Evolutionary conservation across 2,329 filamentous ascomycete species (phyloP), one percentile per base, ranked within the genome.

Genomic region (Sarocladiaceae sp.): DNA sequence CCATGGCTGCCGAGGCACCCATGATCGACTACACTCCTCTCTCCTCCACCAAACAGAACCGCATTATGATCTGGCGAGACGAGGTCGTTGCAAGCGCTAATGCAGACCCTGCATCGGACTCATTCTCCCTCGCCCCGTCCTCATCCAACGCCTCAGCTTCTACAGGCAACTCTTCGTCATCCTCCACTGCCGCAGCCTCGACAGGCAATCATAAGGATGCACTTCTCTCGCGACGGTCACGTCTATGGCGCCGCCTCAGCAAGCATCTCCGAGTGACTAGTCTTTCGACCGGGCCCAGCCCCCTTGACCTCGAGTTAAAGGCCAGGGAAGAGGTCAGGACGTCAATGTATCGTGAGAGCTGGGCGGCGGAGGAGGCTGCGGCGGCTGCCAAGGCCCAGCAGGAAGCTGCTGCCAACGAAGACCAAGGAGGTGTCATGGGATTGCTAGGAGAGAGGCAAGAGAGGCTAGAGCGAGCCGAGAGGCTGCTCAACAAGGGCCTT

Each of bases 1-100:
- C 15, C 23, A 42, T 42, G 39, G 39, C 24, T 24, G 13, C 19
- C 34, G 39, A 42, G 15, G 41, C 26, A 47, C 53, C 32, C 45
- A 50, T 41, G 40, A 29, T 43, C 35, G 37, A 46, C 43, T 21
- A 42, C 41, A 50, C 45, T 45, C 53, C 54, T 50, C 61, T 63
- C 51, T 57, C 59, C 42, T 48, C 57, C 24, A 53, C 61, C 44
- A 64, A 64, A 45, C 59, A 65, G 40, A 55, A 61, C 40, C 65
- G 67, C 56, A 73, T 77, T 50, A 58, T 69, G 47, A 62, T 70
- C 47, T 78, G 74, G 74, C 68, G 69, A 45, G 59, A 59, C 43
- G 74, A 77, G 58, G 70, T 77, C 39, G 61, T 61, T 27, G 55
- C 58, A 18, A 58, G 63, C 39, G 56, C 59, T 35, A 49, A 51